phyloP scores from a whole-genome alignment of 1,284 basidiomycete genomes.

The Apiotrichum mycotoxinovorans region DNA sequence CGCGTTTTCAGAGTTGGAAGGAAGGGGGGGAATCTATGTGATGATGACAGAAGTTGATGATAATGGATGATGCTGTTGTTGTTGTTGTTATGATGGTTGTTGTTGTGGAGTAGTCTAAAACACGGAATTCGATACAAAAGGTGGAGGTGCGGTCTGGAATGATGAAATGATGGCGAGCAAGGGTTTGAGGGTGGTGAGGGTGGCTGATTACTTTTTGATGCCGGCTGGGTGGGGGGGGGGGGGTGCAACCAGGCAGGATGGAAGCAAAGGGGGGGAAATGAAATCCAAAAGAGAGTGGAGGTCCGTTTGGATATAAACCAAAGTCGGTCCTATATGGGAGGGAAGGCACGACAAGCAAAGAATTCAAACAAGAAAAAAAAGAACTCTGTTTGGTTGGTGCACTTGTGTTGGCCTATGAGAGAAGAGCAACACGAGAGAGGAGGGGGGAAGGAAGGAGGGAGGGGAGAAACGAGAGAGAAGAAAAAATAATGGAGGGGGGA shows the following conservation, averaged over 20 bases:
- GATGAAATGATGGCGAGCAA: slow-evolving; percentile 7
- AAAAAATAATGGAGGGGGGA: slow-evolving; percentile 1
- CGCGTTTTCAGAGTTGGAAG: too few species aligned
- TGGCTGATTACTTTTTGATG: background rate
- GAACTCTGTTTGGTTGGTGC: background rate
- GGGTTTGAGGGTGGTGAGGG: background rate
- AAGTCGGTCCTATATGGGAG: too few species aligned
- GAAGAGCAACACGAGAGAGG: background rate
- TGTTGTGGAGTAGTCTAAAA: background rate
- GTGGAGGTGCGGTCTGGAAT: slow-evolving; percentile 1
- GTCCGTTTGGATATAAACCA: slow-evolving; percentile 3
- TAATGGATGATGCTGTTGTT: background rate
- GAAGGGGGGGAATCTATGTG: background rate
- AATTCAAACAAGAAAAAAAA: background rate
- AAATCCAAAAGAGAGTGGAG: slow-evolving; percentile 1
- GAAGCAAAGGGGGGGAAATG: background rate
- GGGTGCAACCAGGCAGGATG: background rate
- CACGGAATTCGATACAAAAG: background rate
- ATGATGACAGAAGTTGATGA: background rate
- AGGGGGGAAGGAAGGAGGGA: background rate
- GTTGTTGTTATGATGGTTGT: background rate
- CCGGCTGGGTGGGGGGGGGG: background rate
- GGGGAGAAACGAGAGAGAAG: background rate
- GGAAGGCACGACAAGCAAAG: background rate
- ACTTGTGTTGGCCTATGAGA: background rate